Base-by-base conservation (phyloP, 305 asterid species). In the Stenogyne calaminthoides region DNA sequence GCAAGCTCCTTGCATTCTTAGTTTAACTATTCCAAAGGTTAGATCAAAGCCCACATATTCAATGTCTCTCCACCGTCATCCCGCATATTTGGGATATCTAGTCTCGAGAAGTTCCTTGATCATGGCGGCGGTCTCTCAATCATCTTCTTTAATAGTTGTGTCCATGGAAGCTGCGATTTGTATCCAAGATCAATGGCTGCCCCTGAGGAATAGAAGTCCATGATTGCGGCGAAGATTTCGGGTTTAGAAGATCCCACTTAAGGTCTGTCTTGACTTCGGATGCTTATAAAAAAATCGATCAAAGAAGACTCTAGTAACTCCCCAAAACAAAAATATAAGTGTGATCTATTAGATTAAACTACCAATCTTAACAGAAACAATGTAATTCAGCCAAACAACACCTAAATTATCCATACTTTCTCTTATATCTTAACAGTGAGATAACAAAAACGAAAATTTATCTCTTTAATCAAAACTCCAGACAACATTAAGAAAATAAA, bases 31-130 rank as follows among this genome's bases (percentile, higher is more conserved):
- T 64, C 98, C 96, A 2, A 81, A 79, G 18, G 87, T 96, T 3
- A 78, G 62, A 61, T 90, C 89, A 15, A 90, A 92, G 32, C 87
- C 91, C 0, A 82, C 80, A 40, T 90, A 90, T 71, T 83, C 91
- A 1, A 92, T 92, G 70, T 92, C 98, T n/a, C n/a, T 44, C 98
- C 97, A 59, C 96, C 98, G 70, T 92, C 98, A 64, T 92, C 98
- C 80, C 90, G 98, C 40, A 92, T 96, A 3, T 92, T 86, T 42
- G 98, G 92, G 18, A 92, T 86, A 37, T n/a, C 96, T 96, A 37
- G 98, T 92, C 80, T 92, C 97, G 36, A 92, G 62, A 19, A 92
- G 89, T 69, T 92, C 97, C 83, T 92, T 92, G 78, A 92, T 92
- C 97, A 92, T 92, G 10, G 96, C 93, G 57, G 90, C 97, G 39